Base-by-base conservation (phyloP, 441 rosid species). In the Euphorbia celastroides region DNA sequence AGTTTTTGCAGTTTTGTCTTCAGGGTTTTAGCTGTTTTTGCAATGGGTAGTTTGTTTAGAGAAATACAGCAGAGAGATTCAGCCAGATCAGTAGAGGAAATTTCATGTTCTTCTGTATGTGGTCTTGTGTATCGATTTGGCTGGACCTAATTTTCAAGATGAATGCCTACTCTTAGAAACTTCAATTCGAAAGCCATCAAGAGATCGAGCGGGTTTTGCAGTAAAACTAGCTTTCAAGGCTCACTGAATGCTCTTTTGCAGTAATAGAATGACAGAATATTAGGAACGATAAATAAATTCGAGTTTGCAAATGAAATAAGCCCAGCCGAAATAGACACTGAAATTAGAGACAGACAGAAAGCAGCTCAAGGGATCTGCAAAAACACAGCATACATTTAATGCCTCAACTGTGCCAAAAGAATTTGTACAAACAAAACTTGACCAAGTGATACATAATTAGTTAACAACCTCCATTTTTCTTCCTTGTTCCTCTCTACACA, bases 381-480 rank as follows among this genome's bases (percentile, higher is more conserved):
- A 0, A 52, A 20, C 31, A 27, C 42, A 36, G 63, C 51, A 38
- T 30, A 60, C 46, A 62, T 67, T 28, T 30, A 59, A 36, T 44
- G 67, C 52, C 38, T 71, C 75, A 31, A 46, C 57, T 52, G 59
- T 38, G 72, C 68, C 63, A 73, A 54, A 71, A 72, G 69, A 36
- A 52, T 75, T 65, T 75, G 68, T 67, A 79, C 82, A 72, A n/a
- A 34, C 50, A 41, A 64, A 34, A 57, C 60, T n/a, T n/a, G n/a
- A n/a, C n/a, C n/a, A n/a, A n/a, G n/a, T n/a, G n/a, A n/a, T n/a
- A n/a, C n/a, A n/a, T n/a, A n/a, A n/a, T n/a, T n/a, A n/a, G n/a
- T n/a, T n/a, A n/a, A n/a, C n/a, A n/a, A n/a, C n/a, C n/a, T n/a
- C n/a, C n/a, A n/a, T n/a, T n/a, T n/a, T n/a, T n/a, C n/a, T n/a